Base-by-base conservation (phyloP, 2,329 filamentous ascomycete species). In the Claviceps sp. region DNA sequence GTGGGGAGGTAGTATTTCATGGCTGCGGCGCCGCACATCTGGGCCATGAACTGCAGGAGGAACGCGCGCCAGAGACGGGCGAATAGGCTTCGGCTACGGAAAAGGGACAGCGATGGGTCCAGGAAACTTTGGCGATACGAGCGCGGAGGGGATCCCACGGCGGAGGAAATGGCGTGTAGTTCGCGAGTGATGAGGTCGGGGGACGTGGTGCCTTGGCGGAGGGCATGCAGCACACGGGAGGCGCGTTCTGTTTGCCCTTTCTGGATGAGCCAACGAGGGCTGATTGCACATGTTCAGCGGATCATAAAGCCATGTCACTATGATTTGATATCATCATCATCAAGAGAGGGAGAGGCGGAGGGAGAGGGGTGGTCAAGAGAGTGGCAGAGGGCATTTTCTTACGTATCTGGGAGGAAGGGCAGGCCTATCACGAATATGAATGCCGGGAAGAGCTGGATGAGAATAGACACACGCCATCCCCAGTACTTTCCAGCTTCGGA, bases 1-100 rank as follows among this genome's bases (percentile, higher is more conserved):
- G 70, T 72, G 0, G 77, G 77, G 0, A 81, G 68, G 56, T 80
- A 80, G 57, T 81, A 80, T 57, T 81, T 80, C 68, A 81, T 79
- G 2, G 76, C 76, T 0, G 76, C 76, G 14, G 76, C 76, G 20
- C 78, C 77, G 56, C 75, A 79, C 73, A 80, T 76, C 57, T 79
- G 76, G 0, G 75, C 74, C 73, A 81, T 76, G 62, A 81, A 80
- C 60, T 80, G 77, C 5, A 81, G 66, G 1, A 79, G 63, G 0
- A 75, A 70, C 1, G 76, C 76, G 18, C 77, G 70, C 78, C 78
- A 81, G 14, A 81, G 65, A 0, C 78, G 69, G 14, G 71, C 67
- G 58, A 74, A 75, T 1, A 81, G 64, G 13, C 69, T 63, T 14
- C 65, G 62, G 34, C 78, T 65, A 4, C 67, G 69, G 60, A 81